Evolutionary conservation across 2,329 filamentous ascomycete species (phyloP), one percentile per base, ranked within the genome.

Genomic region (Fusarium pseudonygamai): DNA sequence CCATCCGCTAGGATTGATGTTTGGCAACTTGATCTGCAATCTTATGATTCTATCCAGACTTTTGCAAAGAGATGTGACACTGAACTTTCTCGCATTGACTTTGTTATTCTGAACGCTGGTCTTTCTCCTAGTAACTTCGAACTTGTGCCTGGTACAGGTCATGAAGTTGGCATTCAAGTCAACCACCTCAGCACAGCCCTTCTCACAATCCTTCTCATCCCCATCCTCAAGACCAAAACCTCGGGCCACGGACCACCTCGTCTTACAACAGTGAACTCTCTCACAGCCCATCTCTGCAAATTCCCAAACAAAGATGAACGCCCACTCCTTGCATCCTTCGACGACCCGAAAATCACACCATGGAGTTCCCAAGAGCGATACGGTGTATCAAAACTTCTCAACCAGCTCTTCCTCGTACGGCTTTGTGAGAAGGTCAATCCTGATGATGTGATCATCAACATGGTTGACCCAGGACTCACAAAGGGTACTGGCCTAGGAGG

Each of bases 51-150:
- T 18, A 57, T 79, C 14, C 65, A 72, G 11, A 45, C 60, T 0
- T 79, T 79, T 62, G 68, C 59, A 0, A 37, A 36, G 9, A 69
- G 37, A 26, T 78, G 75, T 11, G 55, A 68, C 18, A 20, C 24
- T 4, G 62, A 65, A 6, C 69, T 79, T 8, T 22, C 56, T 3
- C 62, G 59, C 1, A 70, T 79, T 11, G 78, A 79, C 42, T 67
- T 76, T 32, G 78, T 73, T 9, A 79, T 83, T 34, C 69, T 83
- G 9, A 83, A 83, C n/a, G 81, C 81, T 9, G 82, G 82, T 0
- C 26, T 82, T 1, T 52, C 56, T 1, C 69, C 69, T 6, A 18
- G 68, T 1, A 32, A 70, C 0, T 80, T 80, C n/a, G 49, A 66
- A 3, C 67, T 36, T 20, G 60, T 70, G 3, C 14, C 58, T 7